Conservation (phyloP, 768 basidiomycete species). For the Collybiopsis luxurians region DNA sequence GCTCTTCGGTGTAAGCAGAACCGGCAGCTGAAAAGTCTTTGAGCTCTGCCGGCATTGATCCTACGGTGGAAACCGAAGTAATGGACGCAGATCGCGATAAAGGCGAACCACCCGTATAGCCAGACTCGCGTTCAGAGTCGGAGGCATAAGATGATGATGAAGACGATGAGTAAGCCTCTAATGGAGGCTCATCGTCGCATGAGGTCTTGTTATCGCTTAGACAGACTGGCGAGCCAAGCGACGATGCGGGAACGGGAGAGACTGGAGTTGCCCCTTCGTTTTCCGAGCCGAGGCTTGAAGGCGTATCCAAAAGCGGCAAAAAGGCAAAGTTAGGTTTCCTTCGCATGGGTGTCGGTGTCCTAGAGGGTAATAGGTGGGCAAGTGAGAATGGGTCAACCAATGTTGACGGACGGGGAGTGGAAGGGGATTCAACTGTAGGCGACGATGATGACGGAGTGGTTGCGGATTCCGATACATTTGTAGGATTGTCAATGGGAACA, state of each 20-base stretch:
- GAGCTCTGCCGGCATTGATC: not conserved
- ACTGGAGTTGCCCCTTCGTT: no score
- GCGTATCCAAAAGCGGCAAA: constrained; percentile 35
- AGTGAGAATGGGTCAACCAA: constrained; percentile 9
- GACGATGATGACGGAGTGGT: not conserved
- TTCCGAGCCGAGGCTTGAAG: constrained; percentile 16
- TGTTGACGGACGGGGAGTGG: not conserved
- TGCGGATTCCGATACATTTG: not conserved
- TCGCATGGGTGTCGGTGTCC: constrained; percentile 10
- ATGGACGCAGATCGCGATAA: constrained; percentile 5
- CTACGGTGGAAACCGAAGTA: constrained; percentile 1
- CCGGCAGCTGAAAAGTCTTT: not conserved
- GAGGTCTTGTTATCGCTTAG: not conserved
- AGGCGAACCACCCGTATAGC: not conserved
- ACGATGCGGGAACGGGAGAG: not conserved
- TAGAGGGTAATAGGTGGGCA: constrained; percentile 7
- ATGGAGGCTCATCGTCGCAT: not conserved
- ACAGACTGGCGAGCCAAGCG: not conserved
- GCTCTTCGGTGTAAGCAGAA: not conserved
- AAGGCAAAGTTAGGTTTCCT: constrained; percentile 30
- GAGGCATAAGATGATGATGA: constrained; percentile 10
- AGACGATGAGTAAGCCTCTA: constrained; percentile 9
- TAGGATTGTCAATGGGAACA: not conserved
- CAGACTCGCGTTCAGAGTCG: constrained; percentile 4
- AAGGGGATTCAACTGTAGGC: not conserved